Conservation (phyloP, 2,329 filamentous ascomycete genomes). For the Stagonosporopsis cucurbitacearum region DNA sequence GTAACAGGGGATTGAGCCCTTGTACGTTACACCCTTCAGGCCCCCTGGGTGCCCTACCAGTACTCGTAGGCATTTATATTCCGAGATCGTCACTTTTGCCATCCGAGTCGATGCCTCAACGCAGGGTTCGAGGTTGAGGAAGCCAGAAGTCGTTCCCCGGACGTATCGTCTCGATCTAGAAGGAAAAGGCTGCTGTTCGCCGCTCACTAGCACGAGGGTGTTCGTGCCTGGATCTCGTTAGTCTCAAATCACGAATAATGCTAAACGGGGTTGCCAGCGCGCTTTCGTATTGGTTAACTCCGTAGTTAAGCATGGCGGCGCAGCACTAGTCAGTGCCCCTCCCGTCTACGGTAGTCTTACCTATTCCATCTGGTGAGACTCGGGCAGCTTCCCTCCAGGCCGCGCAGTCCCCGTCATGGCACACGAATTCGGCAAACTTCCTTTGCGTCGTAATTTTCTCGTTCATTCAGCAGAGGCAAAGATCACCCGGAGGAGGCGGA, state of each 20-base stretch:
- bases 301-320: not conserved
- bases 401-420: slow-evolving; percentile 7
- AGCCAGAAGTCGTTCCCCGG: slow-evolving; percentile 2
- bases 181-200: not conserved
- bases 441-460: slow-evolving; percentile 6
- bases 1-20: slow-evolving; percentile 12
- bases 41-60: not conserved
- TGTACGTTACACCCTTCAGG: slow-evolving; percentile 6
- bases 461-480: slow-evolving; percentile 5
- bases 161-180: slow-evolving; percentile 4
- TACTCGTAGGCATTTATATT: not conserved
- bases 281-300: not conserved
- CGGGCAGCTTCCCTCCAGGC: not conserved
- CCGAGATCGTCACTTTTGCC: slow-evolving; percentile 7
- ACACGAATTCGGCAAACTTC: slow-evolving; percentile 11
- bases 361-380: slow-evolving; percentile 1
- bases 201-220: slow-evolving; percentile 1
- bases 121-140: slow-evolving; percentile 4
- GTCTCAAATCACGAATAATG: not conserved
- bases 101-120: slow-evolving; percentile 4
- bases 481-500: slow-evolving; percentile 11
- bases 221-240: not conserved
- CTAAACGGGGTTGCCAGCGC: not conserved
- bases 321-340: not conserved
- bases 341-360: slow-evolving; percentile 3